A percentile compares a stretch with the other conserved stretches of the same genome.
Conservation (phyloP, 768 basidiomycete genomes). For the Mycena crocata region DNA sequence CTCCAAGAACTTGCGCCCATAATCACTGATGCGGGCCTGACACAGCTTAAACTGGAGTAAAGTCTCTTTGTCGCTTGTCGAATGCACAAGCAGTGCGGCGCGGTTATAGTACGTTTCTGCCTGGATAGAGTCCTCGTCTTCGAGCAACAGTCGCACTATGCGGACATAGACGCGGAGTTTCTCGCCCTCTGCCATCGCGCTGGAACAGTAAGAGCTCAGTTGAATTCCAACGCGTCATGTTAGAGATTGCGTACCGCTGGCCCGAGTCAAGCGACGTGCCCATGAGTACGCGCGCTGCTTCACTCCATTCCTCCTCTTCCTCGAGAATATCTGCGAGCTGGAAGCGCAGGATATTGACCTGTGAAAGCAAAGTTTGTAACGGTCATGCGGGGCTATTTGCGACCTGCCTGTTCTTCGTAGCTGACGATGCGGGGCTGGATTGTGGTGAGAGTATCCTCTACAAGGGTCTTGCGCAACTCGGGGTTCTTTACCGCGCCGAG, state of each 20-base stretch:
- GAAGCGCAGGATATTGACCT: conserved; percentile 88
- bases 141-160: conserved; percentile 92
- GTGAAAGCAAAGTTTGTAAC: conserved; percentile 16
- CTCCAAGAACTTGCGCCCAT: conserved; percentile 91
- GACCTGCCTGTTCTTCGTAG: conserved; percentile 93
- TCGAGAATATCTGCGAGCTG: conserved; percentile 94
- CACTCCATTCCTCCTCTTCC: conserved; percentile 92
- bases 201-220: conserved; percentile 45
- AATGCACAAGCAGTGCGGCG: conserved; percentile 89
- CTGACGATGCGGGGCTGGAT: conserved; percentile 86
- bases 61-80: conserved; percentile 81
- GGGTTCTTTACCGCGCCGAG: conserved; percentile 65
- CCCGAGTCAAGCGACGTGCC: conserved; percentile 92
- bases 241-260: conserved; percentile 68
- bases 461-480: conserved; percentile 75
- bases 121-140: conserved; percentile 96
- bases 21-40: conserved; percentile 95
- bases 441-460: conserved; percentile 78
- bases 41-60: conserved; percentile 89
- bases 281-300: conserved; percentile 92
- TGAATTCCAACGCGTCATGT: conserved; percentile 25
- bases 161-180: conserved; percentile 93
- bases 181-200: conserved; percentile 80
- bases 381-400: not conserved
- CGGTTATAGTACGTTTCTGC: conserved; percentile 99